Conservation (phyloP, 495 filamentous ascomycete genomes). For the Acidomyces sp. region DNA sequence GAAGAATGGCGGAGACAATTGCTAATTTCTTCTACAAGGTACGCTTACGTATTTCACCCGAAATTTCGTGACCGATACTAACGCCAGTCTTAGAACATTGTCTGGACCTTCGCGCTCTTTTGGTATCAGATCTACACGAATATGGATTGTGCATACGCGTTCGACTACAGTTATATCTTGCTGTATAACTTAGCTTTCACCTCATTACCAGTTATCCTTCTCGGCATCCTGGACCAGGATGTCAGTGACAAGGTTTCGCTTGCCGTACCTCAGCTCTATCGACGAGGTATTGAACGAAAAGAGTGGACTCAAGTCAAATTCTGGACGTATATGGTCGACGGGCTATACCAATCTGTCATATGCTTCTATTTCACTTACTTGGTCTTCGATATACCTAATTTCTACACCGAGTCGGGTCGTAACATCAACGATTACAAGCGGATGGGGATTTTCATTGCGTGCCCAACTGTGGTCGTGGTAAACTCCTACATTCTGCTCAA, state of each 20-base stretch:
- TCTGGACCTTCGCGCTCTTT: constrained; percentile 95
- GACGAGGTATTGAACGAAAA: constrained; percentile 86
- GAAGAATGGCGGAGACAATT: constrained; percentile 81
- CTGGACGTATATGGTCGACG: constrained; percentile 94
- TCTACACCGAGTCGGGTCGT: constrained; percentile 53
- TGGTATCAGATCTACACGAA: constrained; percentile 96
- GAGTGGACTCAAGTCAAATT: constrained; percentile 98
- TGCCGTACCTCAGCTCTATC: constrained; percentile 88
- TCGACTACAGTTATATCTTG: constrained; percentile 95
- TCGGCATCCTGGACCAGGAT: constrained; percentile 96
- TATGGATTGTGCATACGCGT: constrained; percentile 90
- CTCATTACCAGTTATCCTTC: constrained; percentile 85
- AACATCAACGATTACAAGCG: constrained; percentile 62
- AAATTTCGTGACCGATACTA: constrained; percentile 10
- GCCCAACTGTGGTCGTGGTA: constrained; percentile 63
- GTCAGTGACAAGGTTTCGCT: constrained; percentile 88
- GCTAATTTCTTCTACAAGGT: constrained; percentile 99
- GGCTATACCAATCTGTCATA: constrained; percentile 84
- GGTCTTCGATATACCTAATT: constrained; percentile 53
- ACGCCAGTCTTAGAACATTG: constrained; percentile 56
- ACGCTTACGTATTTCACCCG: no score
- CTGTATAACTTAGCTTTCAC: constrained; percentile 96
- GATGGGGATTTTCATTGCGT: constrained; percentile 73
- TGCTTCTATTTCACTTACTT: constrained; percentile 87
- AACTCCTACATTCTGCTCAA: constrained; percentile 94